phyloP scores from a whole-genome alignment of 495 filamentous ascomycete genomes.

The Margaritispora aquatica region DNA sequence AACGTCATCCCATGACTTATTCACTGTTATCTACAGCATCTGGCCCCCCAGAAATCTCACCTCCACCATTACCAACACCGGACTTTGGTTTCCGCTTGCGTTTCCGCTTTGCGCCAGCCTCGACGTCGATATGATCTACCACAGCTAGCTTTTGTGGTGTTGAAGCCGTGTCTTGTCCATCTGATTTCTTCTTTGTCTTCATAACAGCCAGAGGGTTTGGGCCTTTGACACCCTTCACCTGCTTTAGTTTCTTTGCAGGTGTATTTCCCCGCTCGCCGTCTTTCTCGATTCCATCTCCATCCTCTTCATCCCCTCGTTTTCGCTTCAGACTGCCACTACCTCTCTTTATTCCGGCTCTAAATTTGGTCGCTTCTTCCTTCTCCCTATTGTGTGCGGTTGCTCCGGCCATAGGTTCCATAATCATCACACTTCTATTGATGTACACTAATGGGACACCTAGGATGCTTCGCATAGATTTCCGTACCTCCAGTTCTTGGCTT shows the following conservation, averaged over 20 bases:
- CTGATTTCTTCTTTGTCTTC: conserved; percentile 58
- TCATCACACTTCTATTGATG: conserved; percentile 80
- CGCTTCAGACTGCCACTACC: conserved; percentile 42
- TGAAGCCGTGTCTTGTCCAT: conserved; percentile 12
- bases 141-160: not conserved
- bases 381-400: conserved; percentile 55
- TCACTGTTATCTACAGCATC: conserved; percentile 12
- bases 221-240: conserved; percentile 58
- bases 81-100: conserved; percentile 38
- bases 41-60: not conserved
- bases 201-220: conserved; percentile 89
- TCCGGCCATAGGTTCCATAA: conserved; percentile 79
- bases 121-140: not conserved
- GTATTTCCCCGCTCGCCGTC: conserved; percentile 31
- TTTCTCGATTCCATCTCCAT: conserved; percentile 27
- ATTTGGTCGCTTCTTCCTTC: conserved; percentile 67
- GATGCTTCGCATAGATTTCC: conserved; percentile 48
- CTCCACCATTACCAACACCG: conserved; percentile 13
- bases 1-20: not conserved
- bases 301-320: conserved; percentile 47
- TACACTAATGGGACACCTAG: conserved; percentile 74
- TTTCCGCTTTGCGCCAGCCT: conserved; percentile 31
- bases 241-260: conserved; percentile 54
- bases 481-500: conserved; percentile 56
- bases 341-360: conserved; percentile 61